A percentile compares a stretch with the other conserved stretches of the same genome.
These are phyloP conservation scores for Trametes sanguinea DNA, from an alignment of 768 basidiomycete species.

Conservation along the genomic window DNA sequence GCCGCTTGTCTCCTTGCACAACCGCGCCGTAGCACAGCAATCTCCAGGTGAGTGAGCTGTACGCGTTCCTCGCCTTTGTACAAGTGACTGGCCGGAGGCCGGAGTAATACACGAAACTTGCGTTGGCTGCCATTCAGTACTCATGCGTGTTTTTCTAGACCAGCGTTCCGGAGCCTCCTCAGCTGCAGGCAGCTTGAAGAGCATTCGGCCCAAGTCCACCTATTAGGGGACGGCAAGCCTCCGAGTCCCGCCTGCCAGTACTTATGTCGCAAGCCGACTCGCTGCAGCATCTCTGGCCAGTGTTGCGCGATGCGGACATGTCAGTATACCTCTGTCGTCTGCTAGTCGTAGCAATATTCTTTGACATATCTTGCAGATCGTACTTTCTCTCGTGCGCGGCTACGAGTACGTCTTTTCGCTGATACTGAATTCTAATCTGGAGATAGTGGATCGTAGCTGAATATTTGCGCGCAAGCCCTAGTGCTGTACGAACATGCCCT, in stretches of 20 bases:
- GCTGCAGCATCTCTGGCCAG: conserved; percentile 4
- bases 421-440: too few species aligned
- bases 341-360: too few species aligned
- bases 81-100: too few species aligned
- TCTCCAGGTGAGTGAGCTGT: too few species aligned
- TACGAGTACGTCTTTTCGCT: conserved; percentile 8
- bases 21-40: too few species aligned
- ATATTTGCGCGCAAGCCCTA: neutral
- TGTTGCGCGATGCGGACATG: conserved; percentile 10
- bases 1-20: too few species aligned
- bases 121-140: too few species aligned
- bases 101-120: too few species aligned
- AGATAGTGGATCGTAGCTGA: neutral
- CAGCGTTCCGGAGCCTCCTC: too few species aligned
- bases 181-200: conserved; percentile 9
- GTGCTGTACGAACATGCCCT: conserved; percentile 21
- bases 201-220: neutral
- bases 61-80: too few species aligned
- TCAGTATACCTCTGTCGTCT: neutral
- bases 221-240: neutral
- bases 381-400: conserved; percentile 17
- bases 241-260: neutral
- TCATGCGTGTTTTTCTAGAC: too few species aligned
- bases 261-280: conserved; percentile 5
- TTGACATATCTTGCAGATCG: neutral